Percentiles rank a stretch among this genome's conserved stretches.
These are phyloP conservation scores for Pseudomassariella vexata DNA, from an alignment of 2,329 filamentous ascomycete genomes.

Conservation along the genomic window DNA sequence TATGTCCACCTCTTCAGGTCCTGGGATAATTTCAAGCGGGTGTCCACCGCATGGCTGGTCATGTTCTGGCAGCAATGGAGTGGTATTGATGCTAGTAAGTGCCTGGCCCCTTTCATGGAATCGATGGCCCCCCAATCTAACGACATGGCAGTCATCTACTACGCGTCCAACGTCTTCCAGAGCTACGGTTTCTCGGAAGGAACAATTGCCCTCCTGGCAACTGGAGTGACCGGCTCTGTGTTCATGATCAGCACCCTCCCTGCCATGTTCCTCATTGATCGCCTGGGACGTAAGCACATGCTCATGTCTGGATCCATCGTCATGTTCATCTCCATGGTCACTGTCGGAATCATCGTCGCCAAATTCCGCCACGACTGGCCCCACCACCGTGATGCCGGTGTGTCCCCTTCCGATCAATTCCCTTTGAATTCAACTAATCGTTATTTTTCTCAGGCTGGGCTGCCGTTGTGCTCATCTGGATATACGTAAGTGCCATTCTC, in stretches of 20 bases:
- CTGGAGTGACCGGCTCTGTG: conserved; percentile 8
- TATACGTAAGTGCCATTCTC: conserved; percentile 53
- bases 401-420: no score
- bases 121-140: background rate
- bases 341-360: conserved; percentile 45
- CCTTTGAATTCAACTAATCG: no score
- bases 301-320: conserved; percentile 36
- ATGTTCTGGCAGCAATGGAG: conserved; percentile 51
- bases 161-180: conserved; percentile 38
- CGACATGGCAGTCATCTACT: conserved; percentile 40
- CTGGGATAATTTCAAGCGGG: conserved; percentile 38
- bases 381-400: conserved; percentile 41
- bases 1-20: conserved; percentile 44
- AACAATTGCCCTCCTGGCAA: conserved; percentile 9
- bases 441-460: no score
- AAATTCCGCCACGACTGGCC: conserved; percentile 43
- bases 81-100: conserved; percentile 9
- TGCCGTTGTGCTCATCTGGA: conserved; percentile 38
- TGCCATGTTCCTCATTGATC: conserved; percentile 43
- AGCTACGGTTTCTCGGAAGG: conserved; percentile 10
- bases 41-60: conserved; percentile 39
- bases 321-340: conserved; percentile 41
- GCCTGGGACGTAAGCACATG: conserved; percentile 37
- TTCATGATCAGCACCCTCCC: conserved; percentile 35
- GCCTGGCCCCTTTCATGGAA: no score